Conservation (phyloP, 2,329 filamentous ascomycete species). For the Macrophomina phaseolina region DNA sequence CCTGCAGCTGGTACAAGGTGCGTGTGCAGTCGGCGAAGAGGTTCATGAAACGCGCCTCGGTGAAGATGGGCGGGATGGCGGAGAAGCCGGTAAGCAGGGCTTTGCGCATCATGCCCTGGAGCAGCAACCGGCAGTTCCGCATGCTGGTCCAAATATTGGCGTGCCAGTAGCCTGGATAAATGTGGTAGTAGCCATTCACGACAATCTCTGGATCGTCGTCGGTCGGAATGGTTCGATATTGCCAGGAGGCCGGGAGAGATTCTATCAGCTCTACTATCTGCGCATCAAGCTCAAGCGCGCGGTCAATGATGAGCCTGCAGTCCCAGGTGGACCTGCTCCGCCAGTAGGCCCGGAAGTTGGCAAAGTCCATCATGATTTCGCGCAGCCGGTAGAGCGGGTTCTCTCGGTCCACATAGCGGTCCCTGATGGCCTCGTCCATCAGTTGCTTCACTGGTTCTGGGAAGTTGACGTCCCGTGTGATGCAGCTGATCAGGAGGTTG, state of each 20-base stretch:
- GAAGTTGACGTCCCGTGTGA: constrained; percentile 18
- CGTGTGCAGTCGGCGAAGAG: constrained; percentile 36
- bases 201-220: constrained; percentile 29
- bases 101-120: constrained; percentile 35
- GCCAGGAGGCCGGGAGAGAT: not conserved
- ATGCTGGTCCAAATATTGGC: constrained; percentile 41
- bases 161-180: constrained; percentile 41
- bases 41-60: constrained; percentile 30
- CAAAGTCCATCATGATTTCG: constrained; percentile 13
- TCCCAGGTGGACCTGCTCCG: not conserved
- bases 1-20: constrained; percentile 37
- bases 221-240: constrained; percentile 4
- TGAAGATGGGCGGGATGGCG: constrained; percentile 36
- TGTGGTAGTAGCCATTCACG: constrained; percentile 36
- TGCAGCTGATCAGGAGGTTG: constrained; percentile 31
- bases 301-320: not conserved
- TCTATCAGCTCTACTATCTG: not conserved
- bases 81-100: constrained; percentile 36
- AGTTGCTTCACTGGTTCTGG: constrained; percentile 4
- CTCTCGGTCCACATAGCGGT: not conserved
- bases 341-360: constrained; percentile 18
- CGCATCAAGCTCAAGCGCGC: not conserved
- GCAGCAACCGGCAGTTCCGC: constrained; percentile 33
- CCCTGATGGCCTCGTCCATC: constrained; percentile 7
- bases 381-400: constrained; percentile 19